These are phyloP conservation scores for Ophioceras dolichostomum DNA, from an alignment of 2,329 filamentous ascomycete species.

Conservation along the genomic window DNA sequence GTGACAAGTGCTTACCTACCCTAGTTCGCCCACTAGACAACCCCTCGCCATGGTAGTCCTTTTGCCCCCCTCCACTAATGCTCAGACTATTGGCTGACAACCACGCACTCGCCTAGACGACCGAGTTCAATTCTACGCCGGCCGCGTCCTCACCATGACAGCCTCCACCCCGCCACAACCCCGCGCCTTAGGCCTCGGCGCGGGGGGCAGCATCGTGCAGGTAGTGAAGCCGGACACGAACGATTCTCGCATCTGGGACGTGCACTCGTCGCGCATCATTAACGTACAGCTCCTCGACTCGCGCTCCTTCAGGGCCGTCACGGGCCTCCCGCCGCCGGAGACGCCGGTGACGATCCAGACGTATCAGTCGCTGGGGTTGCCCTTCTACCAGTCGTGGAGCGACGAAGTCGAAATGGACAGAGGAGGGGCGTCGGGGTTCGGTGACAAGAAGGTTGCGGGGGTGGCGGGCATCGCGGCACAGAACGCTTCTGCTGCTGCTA, in stretches of 20 bases:
- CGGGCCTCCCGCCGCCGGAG: neutral
- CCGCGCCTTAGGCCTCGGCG: neutral
- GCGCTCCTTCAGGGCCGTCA: constrained; percentile 1
- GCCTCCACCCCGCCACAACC: neutral
- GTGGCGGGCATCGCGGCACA: neutral
- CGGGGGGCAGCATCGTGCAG: neutral
- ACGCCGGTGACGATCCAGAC: neutral
- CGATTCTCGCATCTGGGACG: constrained; percentile 1
- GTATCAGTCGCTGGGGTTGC: neutral
- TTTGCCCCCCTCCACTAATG: too few relatives aligned
- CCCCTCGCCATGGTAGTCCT: too few relatives aligned
- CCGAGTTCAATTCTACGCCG: too few relatives aligned
- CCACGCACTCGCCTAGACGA: too few relatives aligned
- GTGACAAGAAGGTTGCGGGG: neutral
- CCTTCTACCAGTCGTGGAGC: neutral
- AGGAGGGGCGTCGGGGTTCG: too few relatives aligned
- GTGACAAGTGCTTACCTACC: too few relatives aligned
- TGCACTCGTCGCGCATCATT: neutral
- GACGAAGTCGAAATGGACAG: neutral
- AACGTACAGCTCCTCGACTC: constrained; percentile 3
- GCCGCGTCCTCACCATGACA: too few relatives aligned
- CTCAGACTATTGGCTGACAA: too few relatives aligned
- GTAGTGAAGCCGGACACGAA: neutral
- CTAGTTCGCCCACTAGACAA: too few relatives aligned
- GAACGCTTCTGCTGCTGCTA: too few relatives aligned